Evolutionary conservation across 768 basidiomycete species (phyloP), one percentile per base, ranked within the genome.

Genomic region (Trametes cinnabarina): DNA sequence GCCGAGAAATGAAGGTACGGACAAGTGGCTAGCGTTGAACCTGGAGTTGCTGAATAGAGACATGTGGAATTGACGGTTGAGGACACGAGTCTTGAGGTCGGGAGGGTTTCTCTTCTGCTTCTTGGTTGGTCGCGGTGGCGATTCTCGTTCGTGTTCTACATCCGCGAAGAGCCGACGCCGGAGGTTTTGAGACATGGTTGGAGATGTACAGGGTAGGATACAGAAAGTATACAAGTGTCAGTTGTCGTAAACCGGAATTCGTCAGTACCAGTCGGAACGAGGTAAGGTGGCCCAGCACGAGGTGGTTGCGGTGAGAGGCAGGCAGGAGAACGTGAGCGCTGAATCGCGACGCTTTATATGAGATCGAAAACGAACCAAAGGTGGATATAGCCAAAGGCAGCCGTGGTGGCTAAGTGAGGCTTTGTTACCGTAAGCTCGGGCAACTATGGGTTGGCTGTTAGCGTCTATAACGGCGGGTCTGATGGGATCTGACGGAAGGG

Each of bases 81-180:
- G 68, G 69, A 72, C 69, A 8, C 47, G 57, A n/a, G 34, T 65
- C 53, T 65, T 63, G 64, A 58, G 55, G 57, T 66, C 57, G 20
- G 52, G 48, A 6, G 57, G 65, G 60, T 72, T 66, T 71, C 72
- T 73, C 71, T 76, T 80, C 66, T 71, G 77, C 73, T 71, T 81
- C 75, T 77, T 82, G 75, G 61, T 69, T 32, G 71, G 74, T 66
- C 70, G 69, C 54, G 70, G 72, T 54, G 78, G 76, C 76, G 75
- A 40, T 40, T 62, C 57, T 53, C 59, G 55, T 19, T 55, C 39
- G 19, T 47, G 47, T 30, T 58, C 53, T 57, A 39, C 20, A 32
- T 58, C 53, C 53, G 37, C 20, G 35, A 41, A 51, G 35, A 53
- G 55, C 19, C 60, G 60, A 8, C 60, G 60, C 22, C 57, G 61